phyloP scores from a whole-genome alignment of 1,284 basidiomycete genomes.

The Cryptococcus hybrid region DNA sequence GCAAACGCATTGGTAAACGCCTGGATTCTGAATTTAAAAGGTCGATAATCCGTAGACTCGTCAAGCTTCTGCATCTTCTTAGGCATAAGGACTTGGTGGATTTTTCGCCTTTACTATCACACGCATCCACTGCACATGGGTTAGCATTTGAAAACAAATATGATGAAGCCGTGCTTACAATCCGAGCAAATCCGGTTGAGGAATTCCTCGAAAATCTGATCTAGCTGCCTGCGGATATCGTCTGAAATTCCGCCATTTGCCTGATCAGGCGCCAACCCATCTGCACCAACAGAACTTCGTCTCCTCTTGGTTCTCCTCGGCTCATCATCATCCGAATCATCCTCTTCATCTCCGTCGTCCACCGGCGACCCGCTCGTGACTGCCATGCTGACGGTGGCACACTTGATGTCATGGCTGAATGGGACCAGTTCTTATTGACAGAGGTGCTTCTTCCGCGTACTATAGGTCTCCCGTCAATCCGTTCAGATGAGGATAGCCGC shows the following conservation, averaged over 20 bases:
- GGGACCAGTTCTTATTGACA: slow-evolving; percentile 27
- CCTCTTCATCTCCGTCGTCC: slow-evolving; percentile 36
- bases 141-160: background rate
- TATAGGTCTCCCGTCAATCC: slow-evolving; percentile 41
- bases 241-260: slow-evolving; percentile 37
- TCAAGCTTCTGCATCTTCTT: slow-evolving; percentile 97
- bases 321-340: slow-evolving; percentile 40
- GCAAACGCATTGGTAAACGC: slow-evolving; percentile 97
- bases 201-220: slow-evolving; percentile 88
- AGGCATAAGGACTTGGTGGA: slow-evolving; percentile 98
- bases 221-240: slow-evolving; percentile 78
- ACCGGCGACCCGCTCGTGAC: slow-evolving; percentile 28
- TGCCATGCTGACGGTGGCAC: slow-evolving; percentile 46
- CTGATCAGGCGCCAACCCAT: slow-evolving; percentile 2
- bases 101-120: slow-evolving; percentile 91
- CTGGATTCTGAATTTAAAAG: slow-evolving; percentile 99
- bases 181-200: slow-evolving; percentile 88
- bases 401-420: slow-evolving; percentile 27
- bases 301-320: slow-evolving; percentile 37
- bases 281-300: slow-evolving; percentile 36
- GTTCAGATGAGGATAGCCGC: slow-evolving; percentile 14
- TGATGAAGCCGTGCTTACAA: slow-evolving; percentile 55
- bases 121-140: slow-evolving; percentile 70
- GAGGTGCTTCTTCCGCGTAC: slow-evolving; percentile 38
- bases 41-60: slow-evolving; percentile 93